A percentile compares a stretch with the other conserved stretches of the same genome.
Conservation (phyloP, 495 filamentous ascomycete species). For the Filosporella fistucella region DNA sequence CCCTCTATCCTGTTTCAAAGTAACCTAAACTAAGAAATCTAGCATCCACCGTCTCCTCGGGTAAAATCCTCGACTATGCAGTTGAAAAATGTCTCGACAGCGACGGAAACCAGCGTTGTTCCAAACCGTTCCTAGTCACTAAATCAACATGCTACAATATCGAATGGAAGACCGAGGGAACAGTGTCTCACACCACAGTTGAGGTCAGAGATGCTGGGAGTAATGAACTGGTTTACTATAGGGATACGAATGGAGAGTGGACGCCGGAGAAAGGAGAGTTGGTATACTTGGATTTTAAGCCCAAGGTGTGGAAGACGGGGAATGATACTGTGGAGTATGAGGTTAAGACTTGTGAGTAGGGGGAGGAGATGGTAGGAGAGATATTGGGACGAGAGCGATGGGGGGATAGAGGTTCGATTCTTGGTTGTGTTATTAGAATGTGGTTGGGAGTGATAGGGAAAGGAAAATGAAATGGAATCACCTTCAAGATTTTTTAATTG, state of each 20-base stretch:
- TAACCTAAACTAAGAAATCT: no score
- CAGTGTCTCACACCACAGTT: constrained; percentile 33
- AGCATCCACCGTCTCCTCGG: constrained; percentile 24
- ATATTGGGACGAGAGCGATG: no score
- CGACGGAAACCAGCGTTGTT: constrained; percentile 30
- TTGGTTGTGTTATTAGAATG: no score
- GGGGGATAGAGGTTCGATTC: no score
- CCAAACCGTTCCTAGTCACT: constrained; percentile 29
- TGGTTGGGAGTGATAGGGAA: no score
- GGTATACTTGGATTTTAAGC: constrained; percentile 37
- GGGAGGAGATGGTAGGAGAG: no score
- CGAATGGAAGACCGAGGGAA: constrained; percentile 31
- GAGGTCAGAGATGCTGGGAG: constrained; percentile 34
- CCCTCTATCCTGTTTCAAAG: no score
- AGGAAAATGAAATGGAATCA: no score
- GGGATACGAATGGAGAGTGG: constrained; percentile 37
- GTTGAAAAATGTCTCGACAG: constrained; percentile 29
- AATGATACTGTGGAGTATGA: constrained; percentile 34
- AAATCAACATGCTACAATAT: constrained; percentile 32
- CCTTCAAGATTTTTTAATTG: no score
- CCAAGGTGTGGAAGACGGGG: constrained; percentile 32
- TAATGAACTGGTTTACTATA: constrained; percentile 32
- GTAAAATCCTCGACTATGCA: constrained; percentile 31
- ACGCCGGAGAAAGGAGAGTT: constrained; percentile 31
- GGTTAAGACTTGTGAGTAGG: constrained; percentile 31